A percentile compares a stretch with the other conserved stretches of the same genome.
Conservation (phyloP, 2,329 filamentous ascomycete species). For the Herpotrichia juniperi region DNA sequence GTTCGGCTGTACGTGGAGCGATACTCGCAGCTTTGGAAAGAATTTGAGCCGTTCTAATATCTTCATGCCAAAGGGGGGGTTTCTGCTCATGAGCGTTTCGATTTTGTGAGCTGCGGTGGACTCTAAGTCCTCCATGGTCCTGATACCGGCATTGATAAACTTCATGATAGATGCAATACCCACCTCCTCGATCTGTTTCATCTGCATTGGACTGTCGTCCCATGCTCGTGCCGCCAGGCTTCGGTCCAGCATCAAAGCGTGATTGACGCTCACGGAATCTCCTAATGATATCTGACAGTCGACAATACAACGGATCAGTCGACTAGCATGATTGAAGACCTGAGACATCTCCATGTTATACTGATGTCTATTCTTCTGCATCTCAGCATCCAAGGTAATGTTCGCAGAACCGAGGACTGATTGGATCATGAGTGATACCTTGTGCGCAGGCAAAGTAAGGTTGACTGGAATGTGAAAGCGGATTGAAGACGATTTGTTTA, state of each 20-base stretch:
- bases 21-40: conserved; percentile 73
- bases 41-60: conserved; percentile 67
- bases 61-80: conserved; percentile 81
- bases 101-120: conserved; percentile 72
- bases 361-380: conserved; percentile 60
- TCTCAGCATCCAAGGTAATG: conserved; percentile 58
- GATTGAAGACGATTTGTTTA: conserved; percentile 73
- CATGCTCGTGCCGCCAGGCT: conserved; percentile 77
- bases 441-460: conserved; percentile 71
- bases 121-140: conserved; percentile 73
- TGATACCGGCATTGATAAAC: conserved; percentile 73
- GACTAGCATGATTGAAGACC: conserved; percentile 72
- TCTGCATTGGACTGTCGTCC: conserved; percentile 81
- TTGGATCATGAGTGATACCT: conserved; percentile 80
- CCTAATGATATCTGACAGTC: conserved; percentile 69
- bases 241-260: conserved; percentile 77
- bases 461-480: conserved; percentile 74
- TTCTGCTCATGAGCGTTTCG: conserved; percentile 76
- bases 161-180: conserved; percentile 78
- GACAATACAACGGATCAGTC: conserved; percentile 75
- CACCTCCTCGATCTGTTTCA: conserved; percentile 82
- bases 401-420: conserved; percentile 72
- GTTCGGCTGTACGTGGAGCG: conserved; percentile 57
- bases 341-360: conserved; percentile 65
- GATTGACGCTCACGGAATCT: conserved; percentile 71